A percentile compares a stretch with the other conserved stretches of the same genome.
Evolutionary conservation across 2,329 filamentous ascomycete genomes (phyloP).

Genomic region (Aspergillus puulaauensis): DNA sequence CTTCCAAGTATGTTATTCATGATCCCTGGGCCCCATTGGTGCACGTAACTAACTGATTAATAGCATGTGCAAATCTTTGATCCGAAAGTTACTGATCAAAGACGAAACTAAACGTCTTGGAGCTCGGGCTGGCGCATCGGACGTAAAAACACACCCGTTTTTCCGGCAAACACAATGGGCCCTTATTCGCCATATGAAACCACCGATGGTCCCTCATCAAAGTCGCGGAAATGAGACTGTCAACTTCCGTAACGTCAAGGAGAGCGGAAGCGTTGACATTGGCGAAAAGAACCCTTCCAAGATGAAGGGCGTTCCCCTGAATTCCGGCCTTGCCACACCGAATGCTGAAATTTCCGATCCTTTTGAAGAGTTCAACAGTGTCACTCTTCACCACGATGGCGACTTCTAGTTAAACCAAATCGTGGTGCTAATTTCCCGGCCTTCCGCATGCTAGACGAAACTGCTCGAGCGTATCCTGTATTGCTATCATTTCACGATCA

Average conservation of each 20-base stretch:
- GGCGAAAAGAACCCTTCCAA: constrained; percentile 43
- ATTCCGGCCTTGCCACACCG: constrained; percentile 81
- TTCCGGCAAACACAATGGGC: constrained; percentile 97
- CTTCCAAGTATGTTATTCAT: constrained; percentile 74
- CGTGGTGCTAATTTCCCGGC: not conserved
- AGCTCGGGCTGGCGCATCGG: constrained; percentile 89
- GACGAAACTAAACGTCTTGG: constrained; percentile 92
- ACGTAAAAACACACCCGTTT: constrained; percentile 95
- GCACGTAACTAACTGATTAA: constrained; percentile 3
- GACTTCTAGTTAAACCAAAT: constrained; percentile 48
- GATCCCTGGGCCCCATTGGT: not conserved
- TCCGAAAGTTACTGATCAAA: constrained; percentile 95
- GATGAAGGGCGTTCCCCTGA: constrained; percentile 77
- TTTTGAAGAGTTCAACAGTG: constrained; percentile 98
- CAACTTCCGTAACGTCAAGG: constrained; percentile 98
- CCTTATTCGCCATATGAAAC: constrained; percentile 94
- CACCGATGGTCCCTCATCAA: constrained; percentile 90
- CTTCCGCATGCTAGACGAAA: constrained; percentile 10
- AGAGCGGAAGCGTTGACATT: constrained; percentile 86
- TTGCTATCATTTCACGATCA: constrained; percentile 28
- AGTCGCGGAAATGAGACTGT: constrained; percentile 88
- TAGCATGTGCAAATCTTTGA: constrained; percentile 93
- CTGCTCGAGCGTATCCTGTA: constrained; percentile 22
- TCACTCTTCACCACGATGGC: constrained; percentile 94
- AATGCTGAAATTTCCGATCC: constrained; percentile 81